phyloP scores from a whole-genome alignment of 768 basidiomycete species.

The Nevesoporus exiguus region DNA sequence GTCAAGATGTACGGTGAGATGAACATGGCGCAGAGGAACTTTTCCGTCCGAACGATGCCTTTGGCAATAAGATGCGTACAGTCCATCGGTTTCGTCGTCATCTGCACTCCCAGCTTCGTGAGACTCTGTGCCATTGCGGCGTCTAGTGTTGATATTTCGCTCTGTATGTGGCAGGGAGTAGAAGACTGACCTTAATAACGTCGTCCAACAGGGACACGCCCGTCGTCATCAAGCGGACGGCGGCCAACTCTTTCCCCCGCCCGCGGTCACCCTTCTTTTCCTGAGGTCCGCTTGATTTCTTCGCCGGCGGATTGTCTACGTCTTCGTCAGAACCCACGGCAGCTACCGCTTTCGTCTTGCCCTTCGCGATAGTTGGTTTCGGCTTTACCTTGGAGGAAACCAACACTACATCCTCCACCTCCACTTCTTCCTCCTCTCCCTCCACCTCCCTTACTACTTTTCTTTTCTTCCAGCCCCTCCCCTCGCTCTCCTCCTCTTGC shows the following conservation, averaged over 20 bases:
- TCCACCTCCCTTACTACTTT: slow-evolving; percentile 14
- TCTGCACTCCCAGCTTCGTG: slow-evolving; percentile 60
- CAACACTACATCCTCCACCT: slow-evolving; percentile 18
- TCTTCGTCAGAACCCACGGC: slow-evolving; percentile 7
- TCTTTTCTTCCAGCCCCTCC: slow-evolving; percentile 18
- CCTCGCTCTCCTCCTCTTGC: slow-evolving; percentile 19
- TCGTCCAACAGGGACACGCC: slow-evolving; percentile 56
- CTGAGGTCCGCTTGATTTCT: background rate
- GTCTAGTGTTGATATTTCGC: background rate
- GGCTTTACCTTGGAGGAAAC: slow-evolving; percentile 12
- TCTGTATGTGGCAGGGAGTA: background rate
- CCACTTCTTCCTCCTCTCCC: slow-evolving; percentile 25
- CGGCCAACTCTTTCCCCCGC: background rate
- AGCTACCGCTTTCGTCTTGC: background rate
- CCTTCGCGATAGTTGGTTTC: slow-evolving; percentile 9
- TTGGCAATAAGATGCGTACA: slow-evolving; percentile 79
- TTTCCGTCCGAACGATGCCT: slow-evolving; percentile 77
- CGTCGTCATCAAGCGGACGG: slow-evolving; percentile 63
- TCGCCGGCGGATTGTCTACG: background rate
- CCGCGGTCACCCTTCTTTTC: slow-evolving; percentile 13
- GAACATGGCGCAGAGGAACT: slow-evolving; percentile 78
- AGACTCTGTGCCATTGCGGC: slow-evolving; percentile 43
- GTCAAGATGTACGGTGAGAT: slow-evolving; percentile 59
- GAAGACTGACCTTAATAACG: slow-evolving; percentile 50
- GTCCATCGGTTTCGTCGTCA: slow-evolving; percentile 56